A percentile compares a stretch with the other conserved stretches of the same genome.
These are phyloP conservation scores for Tilletiaria anomala DNA, from an alignment of 1,284 basidiomycete genomes.

Conservation along the genomic window DNA sequence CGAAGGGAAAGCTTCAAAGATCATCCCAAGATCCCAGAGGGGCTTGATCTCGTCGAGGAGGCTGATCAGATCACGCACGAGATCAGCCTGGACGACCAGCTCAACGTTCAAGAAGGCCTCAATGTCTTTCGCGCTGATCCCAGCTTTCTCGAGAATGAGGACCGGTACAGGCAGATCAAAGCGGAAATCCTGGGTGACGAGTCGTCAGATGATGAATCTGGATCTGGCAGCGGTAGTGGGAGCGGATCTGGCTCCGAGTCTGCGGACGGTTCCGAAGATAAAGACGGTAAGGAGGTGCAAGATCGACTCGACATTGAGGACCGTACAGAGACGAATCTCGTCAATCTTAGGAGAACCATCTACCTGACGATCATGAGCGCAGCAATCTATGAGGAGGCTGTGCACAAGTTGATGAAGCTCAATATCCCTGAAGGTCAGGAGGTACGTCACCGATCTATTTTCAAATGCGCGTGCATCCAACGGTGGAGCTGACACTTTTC, in stretches of 20 bases:
- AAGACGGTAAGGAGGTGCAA: constrained; percentile 13
- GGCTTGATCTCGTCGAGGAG: constrained; percentile 89
- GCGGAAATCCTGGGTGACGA: constrained; percentile 77
- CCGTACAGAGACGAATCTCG: constrained; percentile 82
- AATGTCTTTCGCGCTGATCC: constrained; percentile 95
- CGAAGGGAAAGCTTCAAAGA: constrained; percentile 98
- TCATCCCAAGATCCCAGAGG: constrained; percentile 82
- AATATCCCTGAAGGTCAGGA: constrained; percentile 82
- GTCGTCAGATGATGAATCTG: constrained; percentile 15
- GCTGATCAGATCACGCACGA: constrained; percentile 84
- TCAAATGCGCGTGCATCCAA: not conserved
- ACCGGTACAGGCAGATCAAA: constrained; percentile 81
- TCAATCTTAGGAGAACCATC: constrained; percentile 83
- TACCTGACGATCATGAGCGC: constrained; percentile 86
- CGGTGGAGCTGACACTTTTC: constrained; percentile 4
- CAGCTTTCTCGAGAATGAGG: constrained; percentile 77
- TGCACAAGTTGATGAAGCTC: constrained; percentile 90
- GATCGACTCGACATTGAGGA: constrained; percentile 64
- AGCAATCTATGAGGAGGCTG: constrained; percentile 79
- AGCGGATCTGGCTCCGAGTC: constrained; percentile 47
- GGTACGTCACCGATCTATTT: constrained; percentile 50
- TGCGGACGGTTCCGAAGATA: constrained; percentile 5
- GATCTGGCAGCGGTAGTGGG: constrained; percentile 11
- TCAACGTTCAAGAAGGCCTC: constrained; percentile 82
- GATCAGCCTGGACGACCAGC: constrained; percentile 75